A percentile compares a stretch with the other conserved stretches of the same genome.
Evolutionary conservation across 2,329 filamentous ascomycete species (phyloP).

Genomic region (Colletotrichum sansevieriae): DNA sequence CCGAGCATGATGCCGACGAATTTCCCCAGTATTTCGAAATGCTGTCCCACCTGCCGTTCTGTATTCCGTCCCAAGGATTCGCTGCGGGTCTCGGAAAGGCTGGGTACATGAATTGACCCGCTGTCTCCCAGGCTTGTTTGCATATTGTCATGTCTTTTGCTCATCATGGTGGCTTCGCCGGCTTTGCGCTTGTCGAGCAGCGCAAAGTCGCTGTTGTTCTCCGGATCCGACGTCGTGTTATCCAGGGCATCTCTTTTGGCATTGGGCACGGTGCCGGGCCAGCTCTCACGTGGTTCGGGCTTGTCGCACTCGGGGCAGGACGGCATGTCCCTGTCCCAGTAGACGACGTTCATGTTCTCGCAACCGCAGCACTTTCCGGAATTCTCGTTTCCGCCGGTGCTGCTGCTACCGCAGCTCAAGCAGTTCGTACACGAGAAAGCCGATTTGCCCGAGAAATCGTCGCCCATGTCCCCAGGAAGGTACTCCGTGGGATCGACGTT

Average conservation of each 20-base stretch:
- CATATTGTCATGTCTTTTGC: constrained; percentile 2
- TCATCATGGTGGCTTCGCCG: neutral
- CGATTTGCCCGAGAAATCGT: neutral
- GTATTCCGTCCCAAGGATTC: constrained; percentile 1
- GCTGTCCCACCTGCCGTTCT: neutral
- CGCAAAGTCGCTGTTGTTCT: neutral
- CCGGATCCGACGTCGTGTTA: neutral
- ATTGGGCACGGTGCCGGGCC: constrained; percentile 1
- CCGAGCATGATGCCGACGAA: neutral
- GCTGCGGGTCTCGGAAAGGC: constrained; percentile 1
- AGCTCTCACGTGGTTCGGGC: neutral
- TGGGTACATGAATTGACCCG: neutral
- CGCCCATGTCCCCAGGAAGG: neutral
- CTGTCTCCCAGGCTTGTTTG: neutral
- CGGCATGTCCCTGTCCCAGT: neutral
- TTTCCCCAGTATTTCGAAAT: constrained; percentile 1
- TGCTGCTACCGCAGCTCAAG: neutral
- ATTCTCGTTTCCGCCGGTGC: neutral
- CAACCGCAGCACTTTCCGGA: constrained; percentile 1
- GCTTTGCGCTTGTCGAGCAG: constrained; percentile 1
- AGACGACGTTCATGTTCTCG: constrained; percentile 2
- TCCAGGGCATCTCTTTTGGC: neutral
- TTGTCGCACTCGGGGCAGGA: neutral
- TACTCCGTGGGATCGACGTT: neutral
- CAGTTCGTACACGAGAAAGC: constrained; percentile 1